Evolutionary conservation across 495 filamentous ascomycete species (phyloP).

Genomic region (Lichenothelia convexa): DNA sequence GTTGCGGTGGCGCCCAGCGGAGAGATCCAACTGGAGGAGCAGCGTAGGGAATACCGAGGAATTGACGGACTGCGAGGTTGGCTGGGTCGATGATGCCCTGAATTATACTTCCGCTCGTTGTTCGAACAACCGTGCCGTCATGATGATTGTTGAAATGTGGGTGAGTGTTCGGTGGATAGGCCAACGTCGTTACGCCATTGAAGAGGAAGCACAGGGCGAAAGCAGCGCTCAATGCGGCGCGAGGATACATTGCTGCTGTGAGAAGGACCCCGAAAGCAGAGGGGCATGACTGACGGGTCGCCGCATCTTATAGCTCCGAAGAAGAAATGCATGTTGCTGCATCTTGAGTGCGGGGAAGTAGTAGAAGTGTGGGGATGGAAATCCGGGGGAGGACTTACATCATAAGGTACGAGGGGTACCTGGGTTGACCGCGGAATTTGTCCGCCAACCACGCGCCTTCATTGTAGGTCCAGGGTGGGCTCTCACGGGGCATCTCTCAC

Average conservation of each 20-base stretch:
- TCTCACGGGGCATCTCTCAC: too few relatives aligned
- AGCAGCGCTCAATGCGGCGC: not conserved
- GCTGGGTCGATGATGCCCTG: slow-evolving; percentile 21
- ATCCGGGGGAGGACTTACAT: too few relatives aligned
- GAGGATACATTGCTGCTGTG: not conserved
- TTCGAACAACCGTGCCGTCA: not conserved
- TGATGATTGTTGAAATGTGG: not conserved
- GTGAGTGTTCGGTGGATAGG: too few relatives aligned
- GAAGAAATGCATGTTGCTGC: too few relatives aligned
- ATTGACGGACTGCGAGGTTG: slow-evolving; percentile 23
- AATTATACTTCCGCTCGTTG: not conserved
- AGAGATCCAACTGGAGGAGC: slow-evolving; percentile 21
- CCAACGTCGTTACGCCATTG: not conserved
- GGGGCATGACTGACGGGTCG: too few relatives aligned
- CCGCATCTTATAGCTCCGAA: too few relatives aligned
- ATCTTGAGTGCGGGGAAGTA: too few relatives aligned
- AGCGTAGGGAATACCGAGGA: slow-evolving; percentile 28
- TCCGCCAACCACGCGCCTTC: too few relatives aligned
- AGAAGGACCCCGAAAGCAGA: not conserved
- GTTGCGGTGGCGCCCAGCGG: slow-evolving; percentile 24
- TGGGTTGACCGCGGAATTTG: too few relatives aligned
- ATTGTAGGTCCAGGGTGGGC: too few relatives aligned
- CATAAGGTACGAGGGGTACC: too few relatives aligned
- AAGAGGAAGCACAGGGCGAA: not conserved
- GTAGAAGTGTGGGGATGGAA: too few relatives aligned